Conservation (phyloP, 192 early-diverging fungal genomes). For the Ramicandelaber brevisporus region DNA sequence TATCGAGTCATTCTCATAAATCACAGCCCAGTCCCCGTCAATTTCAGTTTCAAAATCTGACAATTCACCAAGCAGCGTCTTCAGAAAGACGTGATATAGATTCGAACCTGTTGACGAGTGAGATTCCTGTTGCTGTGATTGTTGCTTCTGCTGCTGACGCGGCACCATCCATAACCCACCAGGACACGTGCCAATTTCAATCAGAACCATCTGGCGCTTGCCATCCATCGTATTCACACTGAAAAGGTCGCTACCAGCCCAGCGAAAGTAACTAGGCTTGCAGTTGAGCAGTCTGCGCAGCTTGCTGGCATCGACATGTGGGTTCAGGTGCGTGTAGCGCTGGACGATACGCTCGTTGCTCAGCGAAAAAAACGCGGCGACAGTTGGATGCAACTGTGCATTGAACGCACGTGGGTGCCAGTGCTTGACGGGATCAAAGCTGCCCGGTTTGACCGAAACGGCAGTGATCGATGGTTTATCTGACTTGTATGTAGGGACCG, state of each 20-base stretch:
- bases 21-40: too few relatives aligned
- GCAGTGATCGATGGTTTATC: too few relatives aligned
- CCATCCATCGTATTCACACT: slow-evolving; percentile 60
- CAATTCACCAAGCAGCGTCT: slow-evolving; percentile 54
- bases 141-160: too few relatives aligned
- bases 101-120: slow-evolving; percentile 44
- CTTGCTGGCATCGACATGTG: slow-evolving; percentile 37
- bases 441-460: too few relatives aligned
- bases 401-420: slow-evolving; percentile 75
- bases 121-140: too few relatives aligned
- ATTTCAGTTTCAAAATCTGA: too few relatives aligned
- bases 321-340: slow-evolving; percentile 63
- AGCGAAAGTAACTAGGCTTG: slow-evolving; percentile 52
- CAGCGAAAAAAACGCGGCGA: slow-evolving; percentile 56
- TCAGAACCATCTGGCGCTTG: slow-evolving; percentile 75
- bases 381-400: slow-evolving; percentile 66
- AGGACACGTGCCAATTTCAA: slow-evolving; percentile 77
- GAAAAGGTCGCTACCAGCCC: slow-evolving; percentile 76
- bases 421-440: slow-evolving; percentile 61
- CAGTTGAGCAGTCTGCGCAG: slow-evolving; percentile 35
- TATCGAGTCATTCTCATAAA: slow-evolving; percentile 75
- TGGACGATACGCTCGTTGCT: slow-evolving; percentile 72
- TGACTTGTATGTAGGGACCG: too few relatives aligned
- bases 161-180: too few relatives aligned
- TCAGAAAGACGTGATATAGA: slow-evolving; percentile 55